Base-by-base conservation (phyloP, 257 asterid species). In the Apocynum venetum region DNA sequence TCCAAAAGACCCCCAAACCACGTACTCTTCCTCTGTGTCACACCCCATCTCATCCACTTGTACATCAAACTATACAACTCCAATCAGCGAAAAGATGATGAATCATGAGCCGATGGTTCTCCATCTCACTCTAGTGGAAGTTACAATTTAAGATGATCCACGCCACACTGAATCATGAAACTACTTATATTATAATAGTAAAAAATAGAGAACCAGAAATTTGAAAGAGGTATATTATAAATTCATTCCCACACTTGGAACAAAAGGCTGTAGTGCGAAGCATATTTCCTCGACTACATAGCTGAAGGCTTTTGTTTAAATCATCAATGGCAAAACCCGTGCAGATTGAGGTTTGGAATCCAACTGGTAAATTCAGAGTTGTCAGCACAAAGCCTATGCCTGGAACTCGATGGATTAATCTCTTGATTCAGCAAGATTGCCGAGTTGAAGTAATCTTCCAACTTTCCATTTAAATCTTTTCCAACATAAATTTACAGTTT, bases 301-400 rank as follows among this genome's bases (percentile, higher is more conserved):
- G 51, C 36, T 40, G 61, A 55, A 74, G 38, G 40, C 46, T 12
- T 5, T 74, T 64, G 17, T 1, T 40, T 56, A 44, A 44, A 56
- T 56, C 72, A 20, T 3, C 53, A 31, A 92, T 92, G 98, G 97
- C 97, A 80, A 85, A 83, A 56, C 97, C 97, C 1, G 82, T 94
- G 86, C 97, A 90, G 78, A 86, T 94, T 67, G 97, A 92, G 76
- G 97, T 94, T 48, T 84, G 94, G 92, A 92, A 94, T 76, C 98
- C 98, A 11, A 89, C 89, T 88, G 98, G 98, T 25, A 92, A 87
- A 56, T 92, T 90, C 88, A 87, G 98, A 83, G 98, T 94, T 65
- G 82, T 94, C 76, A 94, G 96, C 87, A 94, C 98, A 40, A 94
- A 92, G 71, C 55, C 98, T 31, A 94, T 94, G 98, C 98, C 98